phyloP scores from a whole-genome alignment of 192 early-diverging fungal species.

The Umbelopsis isabellina region DNA sequence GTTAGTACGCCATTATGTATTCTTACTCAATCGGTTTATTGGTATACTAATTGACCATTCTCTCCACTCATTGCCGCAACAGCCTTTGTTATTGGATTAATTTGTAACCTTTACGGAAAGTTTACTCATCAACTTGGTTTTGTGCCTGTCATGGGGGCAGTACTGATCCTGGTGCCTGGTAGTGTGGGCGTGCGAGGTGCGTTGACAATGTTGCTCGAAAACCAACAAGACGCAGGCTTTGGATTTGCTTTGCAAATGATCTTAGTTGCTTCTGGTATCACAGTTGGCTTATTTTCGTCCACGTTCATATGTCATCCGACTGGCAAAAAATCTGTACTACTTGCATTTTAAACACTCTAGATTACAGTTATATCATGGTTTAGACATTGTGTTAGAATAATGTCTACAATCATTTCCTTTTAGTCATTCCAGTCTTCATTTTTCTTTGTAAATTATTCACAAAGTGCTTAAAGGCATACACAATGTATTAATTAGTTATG shows the following conservation, averaged over 20 bases:
- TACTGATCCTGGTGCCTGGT: constrained; percentile 45
- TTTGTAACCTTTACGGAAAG: constrained; percentile 43
- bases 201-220: constrained; percentile 40
- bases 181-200: constrained; percentile 44
- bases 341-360: constrained; percentile 39
- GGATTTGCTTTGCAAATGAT: constrained; percentile 47
- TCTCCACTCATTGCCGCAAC: constrained; percentile 6
- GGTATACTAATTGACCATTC: neutral
- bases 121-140: constrained; percentile 42
- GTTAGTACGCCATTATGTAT: neutral
- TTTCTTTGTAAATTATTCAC: too few relatives aligned
- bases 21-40: neutral
- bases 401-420: too few relatives aligned
- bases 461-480: too few relatives aligned
- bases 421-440: too few relatives aligned
- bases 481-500: too few relatives aligned
- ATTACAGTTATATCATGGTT: neutral
- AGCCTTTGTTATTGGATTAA: constrained; percentile 43
- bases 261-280: constrained; percentile 38
- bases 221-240: constrained; percentile 35
- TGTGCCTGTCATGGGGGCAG: constrained; percentile 45
- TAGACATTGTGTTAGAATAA: neutral
- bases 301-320: constrained; percentile 42
- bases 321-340: constrained; percentile 41
- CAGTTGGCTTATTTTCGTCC: constrained; percentile 43